Conservation (phyloP, 495 filamentous ascomycete genomes). For the Aspergillus nanangensis region DNA sequence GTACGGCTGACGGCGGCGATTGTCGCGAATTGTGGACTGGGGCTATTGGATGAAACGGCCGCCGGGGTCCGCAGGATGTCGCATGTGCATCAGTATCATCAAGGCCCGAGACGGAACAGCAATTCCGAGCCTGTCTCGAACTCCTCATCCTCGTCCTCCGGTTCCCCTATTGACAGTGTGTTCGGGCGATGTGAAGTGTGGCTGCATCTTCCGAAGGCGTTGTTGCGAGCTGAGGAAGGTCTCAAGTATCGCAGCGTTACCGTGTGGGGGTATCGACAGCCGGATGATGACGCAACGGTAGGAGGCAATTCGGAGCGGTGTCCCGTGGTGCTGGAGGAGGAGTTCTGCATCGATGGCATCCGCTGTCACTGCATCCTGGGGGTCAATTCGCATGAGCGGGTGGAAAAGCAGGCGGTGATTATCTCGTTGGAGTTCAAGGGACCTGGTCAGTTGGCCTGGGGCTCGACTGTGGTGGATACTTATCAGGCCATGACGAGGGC, state of each 20-base stretch:
- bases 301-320: slow-evolving; percentile 18
- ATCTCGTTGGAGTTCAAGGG: slow-evolving; percentile 46
- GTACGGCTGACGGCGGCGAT: slow-evolving; percentile 34
- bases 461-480: slow-evolving; percentile 35
- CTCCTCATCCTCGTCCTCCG: neutral
- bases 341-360: slow-evolving; percentile 40
- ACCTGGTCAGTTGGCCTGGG: slow-evolving; percentile 35
- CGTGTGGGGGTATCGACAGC: slow-evolving; percentile 32
- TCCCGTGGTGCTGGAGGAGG: slow-evolving; percentile 38
- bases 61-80: slow-evolving; percentile 38
- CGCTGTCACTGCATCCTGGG: slow-evolving; percentile 49
- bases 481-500: slow-evolving; percentile 41
- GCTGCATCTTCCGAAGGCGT: slow-evolving; percentile 39
- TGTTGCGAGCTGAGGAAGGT: slow-evolving; percentile 38
- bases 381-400: slow-evolving; percentile 53
- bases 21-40: slow-evolving; percentile 34
- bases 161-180: slow-evolving; percentile 24
- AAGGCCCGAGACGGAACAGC: slow-evolving; percentile 24
- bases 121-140: slow-evolving; percentile 10
- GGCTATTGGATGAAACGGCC: slow-evolving; percentile 37
- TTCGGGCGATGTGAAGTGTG: slow-evolving; percentile 38
- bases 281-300: slow-evolving; percentile 8
- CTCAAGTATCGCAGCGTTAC: slow-evolving; percentile 37
- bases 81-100: slow-evolving; percentile 28
- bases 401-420: slow-evolving; percentile 53